Percentiles rank a stretch among this genome's conserved stretches.
phyloP scores from a whole-genome alignment of 2,329 filamentous ascomycete species.

The Pezicula rhizophila region DNA sequence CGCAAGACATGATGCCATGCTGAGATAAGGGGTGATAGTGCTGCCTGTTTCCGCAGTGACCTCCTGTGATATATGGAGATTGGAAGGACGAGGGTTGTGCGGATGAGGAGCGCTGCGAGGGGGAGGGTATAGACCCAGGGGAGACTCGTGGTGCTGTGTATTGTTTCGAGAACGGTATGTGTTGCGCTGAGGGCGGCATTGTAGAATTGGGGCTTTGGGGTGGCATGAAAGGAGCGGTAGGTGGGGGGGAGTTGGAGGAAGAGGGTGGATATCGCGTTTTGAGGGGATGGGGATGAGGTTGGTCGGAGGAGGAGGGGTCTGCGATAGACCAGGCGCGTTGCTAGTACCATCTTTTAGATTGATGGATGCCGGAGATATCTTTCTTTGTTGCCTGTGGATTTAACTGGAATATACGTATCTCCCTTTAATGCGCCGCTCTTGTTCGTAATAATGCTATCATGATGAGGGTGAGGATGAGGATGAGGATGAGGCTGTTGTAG shows the following conservation, averaged over 20 bases:
- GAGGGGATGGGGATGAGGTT: neutral
- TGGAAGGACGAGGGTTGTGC: constrained; percentile 40
- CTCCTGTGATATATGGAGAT: constrained; percentile 36
- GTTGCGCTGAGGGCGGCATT: constrained; percentile 36
- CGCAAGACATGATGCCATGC: constrained; percentile 29
- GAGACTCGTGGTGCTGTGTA: constrained; percentile 44
- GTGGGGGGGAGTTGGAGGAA: constrained; percentile 18
- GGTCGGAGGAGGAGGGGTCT: neutral
- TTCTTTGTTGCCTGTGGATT: too few species aligned
- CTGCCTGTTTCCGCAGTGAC: constrained; percentile 33
- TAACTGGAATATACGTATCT: too few species aligned
- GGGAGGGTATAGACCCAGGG: constrained; percentile 51
- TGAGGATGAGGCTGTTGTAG: too few species aligned
- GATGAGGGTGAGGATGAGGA: too few species aligned
- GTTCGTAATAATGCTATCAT: neutral
- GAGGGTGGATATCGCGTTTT: neutral
- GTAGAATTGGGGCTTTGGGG: constrained; percentile 34
- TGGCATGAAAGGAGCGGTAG: constrained; percentile 42
- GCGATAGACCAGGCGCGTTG: neutral
- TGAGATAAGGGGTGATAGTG: constrained; percentile 34
- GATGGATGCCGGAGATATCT: too few species aligned
- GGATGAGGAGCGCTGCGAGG: constrained; percentile 44
- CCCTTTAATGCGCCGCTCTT: neutral
- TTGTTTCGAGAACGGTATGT: constrained; percentile 37
- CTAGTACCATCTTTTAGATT: too few species aligned